phyloP scores from a whole-genome alignment of 75 land plant species.

The Cryptomeria japonica region DNA sequence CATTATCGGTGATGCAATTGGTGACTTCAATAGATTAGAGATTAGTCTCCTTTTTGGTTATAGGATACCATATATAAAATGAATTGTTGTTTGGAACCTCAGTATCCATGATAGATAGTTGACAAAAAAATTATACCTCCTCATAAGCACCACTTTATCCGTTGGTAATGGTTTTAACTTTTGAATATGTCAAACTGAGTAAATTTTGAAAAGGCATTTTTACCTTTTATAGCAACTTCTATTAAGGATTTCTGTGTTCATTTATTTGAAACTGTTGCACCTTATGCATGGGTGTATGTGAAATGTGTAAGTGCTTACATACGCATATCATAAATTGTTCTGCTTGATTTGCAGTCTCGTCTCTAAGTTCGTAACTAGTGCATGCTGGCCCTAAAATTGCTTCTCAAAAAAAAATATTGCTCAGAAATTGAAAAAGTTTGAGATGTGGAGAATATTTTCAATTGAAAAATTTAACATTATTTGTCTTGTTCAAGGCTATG shows the following conservation, averaged over 20 bases:
- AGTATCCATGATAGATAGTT: neutral
- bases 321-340: neutral
- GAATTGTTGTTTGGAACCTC: neutral
- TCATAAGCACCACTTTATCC: neutral
- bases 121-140: neutral
- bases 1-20: no score
- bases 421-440: neutral
- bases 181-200: neutral
- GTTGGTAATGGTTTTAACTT: neutral
- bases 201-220: neutral
- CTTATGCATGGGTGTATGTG: neutral
- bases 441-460: neutral
- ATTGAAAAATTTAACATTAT: neutral
- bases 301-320: neutral
- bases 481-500: neutral
- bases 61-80: neutral
- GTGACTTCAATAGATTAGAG: no score
- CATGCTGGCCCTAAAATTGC: neutral
- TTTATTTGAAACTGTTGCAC: neutral
- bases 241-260: neutral
- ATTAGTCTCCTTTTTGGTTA: neutral
- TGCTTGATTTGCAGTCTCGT: neutral
- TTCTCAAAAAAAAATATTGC: neutral
- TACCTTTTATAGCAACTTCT: neutral
- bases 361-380: neutral